Percentiles rank a stretch among this genome's conserved stretches.
Evolutionary conservation across 371 early-diverging fungal species (phyloP).

Genomic region (Mycotypha africana): DNA sequence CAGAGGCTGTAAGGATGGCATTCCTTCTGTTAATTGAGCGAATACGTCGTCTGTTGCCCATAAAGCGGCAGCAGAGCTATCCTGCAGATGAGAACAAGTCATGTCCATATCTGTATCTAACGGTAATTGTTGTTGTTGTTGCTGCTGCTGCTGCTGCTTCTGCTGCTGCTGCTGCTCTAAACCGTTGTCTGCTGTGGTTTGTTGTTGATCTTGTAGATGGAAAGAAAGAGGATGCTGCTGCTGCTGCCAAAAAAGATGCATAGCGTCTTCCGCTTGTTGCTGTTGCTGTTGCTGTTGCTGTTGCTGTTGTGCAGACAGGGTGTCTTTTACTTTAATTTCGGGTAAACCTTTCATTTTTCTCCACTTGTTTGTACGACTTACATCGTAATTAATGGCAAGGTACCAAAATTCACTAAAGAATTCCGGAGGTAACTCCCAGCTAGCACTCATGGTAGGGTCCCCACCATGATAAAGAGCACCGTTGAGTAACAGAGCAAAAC

Average conservation of each 20-base stretch:
- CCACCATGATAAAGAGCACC: conserved; percentile 52
- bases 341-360: conserved; percentile 28
- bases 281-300: background rate
- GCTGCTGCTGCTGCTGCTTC: too few relatives aligned
- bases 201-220: background rate
- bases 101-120: too few relatives aligned
- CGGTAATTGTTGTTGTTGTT: background rate
- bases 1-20: conserved; percentile 22
- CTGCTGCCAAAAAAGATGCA: too few relatives aligned
- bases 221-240: too few relatives aligned
- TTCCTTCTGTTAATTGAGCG: conserved; percentile 16
- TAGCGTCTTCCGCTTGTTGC: background rate
- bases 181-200: background rate
- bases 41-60: conserved; percentile 26
- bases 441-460: conserved; percentile 51
- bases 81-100: background rate
- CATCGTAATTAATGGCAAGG: conserved; percentile 33
- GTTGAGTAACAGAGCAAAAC: conserved; percentile 42
- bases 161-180: background rate
- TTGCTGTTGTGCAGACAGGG: too few relatives aligned
- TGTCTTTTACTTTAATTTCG: conserved; percentile 12
- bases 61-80: background rate
- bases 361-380: conserved; percentile 32
- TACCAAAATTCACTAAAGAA: conserved; percentile 55
- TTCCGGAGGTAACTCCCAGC: conserved; percentile 51